Base-by-base conservation (phyloP, 805 yeast species). In the Teunomyces atbi region DNA sequence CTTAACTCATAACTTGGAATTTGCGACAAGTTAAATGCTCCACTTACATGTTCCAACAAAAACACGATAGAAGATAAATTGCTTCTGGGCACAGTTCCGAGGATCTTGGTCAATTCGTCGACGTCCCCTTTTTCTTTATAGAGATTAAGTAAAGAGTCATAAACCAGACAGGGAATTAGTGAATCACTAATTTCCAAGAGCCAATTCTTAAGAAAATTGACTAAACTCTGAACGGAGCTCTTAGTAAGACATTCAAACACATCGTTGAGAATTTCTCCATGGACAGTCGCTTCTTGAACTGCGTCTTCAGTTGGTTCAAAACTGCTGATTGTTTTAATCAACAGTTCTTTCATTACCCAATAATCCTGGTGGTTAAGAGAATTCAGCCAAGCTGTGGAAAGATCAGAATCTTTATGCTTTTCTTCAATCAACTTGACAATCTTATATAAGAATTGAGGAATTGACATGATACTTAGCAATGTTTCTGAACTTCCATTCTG, bases 171-270 rank as follows among this genome's bases (percentile, higher is more conserved):
- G 0, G 77, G 77, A 11, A 73, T 69, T 19, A 71, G 49, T 0
- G 76, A 67, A 45, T 73, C 77, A 32, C 65, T 61, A 11, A 65
- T 61, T 47, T 73, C 76, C 6, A 73, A 54, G 19, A 72, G 55
- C 77, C 77, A 73, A 46, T 60, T 61, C 44, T 66, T 68, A 26
- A 68, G 33, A 44, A 70, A 71, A 44, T 66, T 69, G 4, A 70
- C 51, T 27, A 65, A 45, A 5, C 50, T 41, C 12, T 13, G 29
- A 2, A 39, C 41, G 8, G 44, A 46, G 20, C 49, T 47, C 5
- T 37, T 37, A 10, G 41, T 29, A 13, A 59, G 18, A 28, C 42
- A 35, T 0, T 46, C 47, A 7, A 59, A 23, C 1, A 66, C 47
- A 16, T 49, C 42, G 10, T 53, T 48, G 10, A 66, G 40, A 11